A percentile compares a stretch with the other conserved stretches of the same genome.
Evolutionary conservation across 805 yeast genomes (phyloP).

Genomic region (Suhomyces tanzawaensis): DNA sequence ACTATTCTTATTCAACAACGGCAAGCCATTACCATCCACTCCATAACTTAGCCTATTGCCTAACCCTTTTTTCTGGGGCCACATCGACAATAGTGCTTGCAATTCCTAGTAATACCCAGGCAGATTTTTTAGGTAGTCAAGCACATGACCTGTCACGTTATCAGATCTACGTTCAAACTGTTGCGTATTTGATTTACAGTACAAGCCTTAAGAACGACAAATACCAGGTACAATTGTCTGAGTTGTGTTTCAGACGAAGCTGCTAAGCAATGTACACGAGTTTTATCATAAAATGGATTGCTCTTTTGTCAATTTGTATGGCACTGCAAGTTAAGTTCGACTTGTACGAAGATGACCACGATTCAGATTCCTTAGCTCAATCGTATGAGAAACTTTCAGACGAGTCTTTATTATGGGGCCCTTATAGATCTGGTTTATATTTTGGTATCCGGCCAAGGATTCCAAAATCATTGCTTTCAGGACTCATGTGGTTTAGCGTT

Average conservation of each 20-base stretch:
- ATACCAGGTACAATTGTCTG: too few relatives aligned
- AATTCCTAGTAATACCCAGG: neutral
- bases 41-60: conserved; percentile 17
- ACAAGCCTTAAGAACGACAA: too few relatives aligned
- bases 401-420: conserved; percentile 69
- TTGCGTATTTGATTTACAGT: too few relatives aligned
- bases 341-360: conserved; percentile 11
- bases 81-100: conserved; percentile 8
- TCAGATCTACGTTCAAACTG: too few relatives aligned
- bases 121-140: neutral
- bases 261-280: too few relatives aligned
- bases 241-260: too few relatives aligned
- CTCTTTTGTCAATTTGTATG: neutral
- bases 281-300: too few relatives aligned
- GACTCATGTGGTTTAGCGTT: conserved; percentile 84
- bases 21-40: conserved; percentile 13
- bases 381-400: conserved; percentile 15
- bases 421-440: conserved; percentile 84
- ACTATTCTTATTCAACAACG: neutral
- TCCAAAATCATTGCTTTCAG: conserved; percentile 72
- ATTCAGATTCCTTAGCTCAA: conserved; percentile 1
- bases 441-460: conserved; percentile 81
- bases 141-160: neutral
- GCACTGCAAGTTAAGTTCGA: conserved; percentile 19
- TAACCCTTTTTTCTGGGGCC: conserved; percentile 17